phyloP scores from a whole-genome alignment of 1,284 basidiomycete species.

The Phellopilus nigrolimitatus region DNA sequence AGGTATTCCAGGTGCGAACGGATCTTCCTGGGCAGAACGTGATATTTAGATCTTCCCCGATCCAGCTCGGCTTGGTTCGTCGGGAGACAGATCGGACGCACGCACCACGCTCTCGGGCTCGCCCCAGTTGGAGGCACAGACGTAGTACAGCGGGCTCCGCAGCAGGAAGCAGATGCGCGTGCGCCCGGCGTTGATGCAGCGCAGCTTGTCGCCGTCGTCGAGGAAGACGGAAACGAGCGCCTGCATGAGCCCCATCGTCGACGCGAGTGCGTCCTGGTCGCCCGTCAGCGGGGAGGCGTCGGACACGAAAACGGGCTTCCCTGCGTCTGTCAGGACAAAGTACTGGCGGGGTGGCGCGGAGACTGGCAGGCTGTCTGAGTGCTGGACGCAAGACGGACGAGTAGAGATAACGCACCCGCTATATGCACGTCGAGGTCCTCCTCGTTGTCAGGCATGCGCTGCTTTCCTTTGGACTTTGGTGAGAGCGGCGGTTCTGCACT shows the following conservation, averaged over 20 bases:
- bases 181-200: constrained; percentile 71
- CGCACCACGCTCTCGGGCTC: constrained; percentile 92
- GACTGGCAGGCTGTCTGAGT: constrained; percentile 28
- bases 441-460: not conserved
- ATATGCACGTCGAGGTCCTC: not conserved
- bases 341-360: constrained; percentile 71
- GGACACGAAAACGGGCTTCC: constrained; percentile 83
- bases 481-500: constrained; percentile 8
- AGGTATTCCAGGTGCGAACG: constrained; percentile 92
- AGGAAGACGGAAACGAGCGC: constrained; percentile 91
- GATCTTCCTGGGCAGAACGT: constrained; percentile 56
- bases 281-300: constrained; percentile 9
- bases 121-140: constrained; percentile 85
- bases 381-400: not conserved
- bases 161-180: constrained; percentile 83
- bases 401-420: not conserved
- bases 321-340: constrained; percentile 90
- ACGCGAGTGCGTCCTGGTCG: constrained; percentile 56
- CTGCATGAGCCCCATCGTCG: constrained; percentile 89
- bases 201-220: constrained; percentile 78
- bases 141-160: constrained; percentile 86
- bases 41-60: too few relatives aligned
- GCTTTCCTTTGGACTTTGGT: constrained; percentile 2
- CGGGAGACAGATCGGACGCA: too few relatives aligned
- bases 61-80: too few relatives aligned